Base-by-base conservation (phyloP, 176 grass and related monocot genomes). In the Melocanna baccifera region DNA sequence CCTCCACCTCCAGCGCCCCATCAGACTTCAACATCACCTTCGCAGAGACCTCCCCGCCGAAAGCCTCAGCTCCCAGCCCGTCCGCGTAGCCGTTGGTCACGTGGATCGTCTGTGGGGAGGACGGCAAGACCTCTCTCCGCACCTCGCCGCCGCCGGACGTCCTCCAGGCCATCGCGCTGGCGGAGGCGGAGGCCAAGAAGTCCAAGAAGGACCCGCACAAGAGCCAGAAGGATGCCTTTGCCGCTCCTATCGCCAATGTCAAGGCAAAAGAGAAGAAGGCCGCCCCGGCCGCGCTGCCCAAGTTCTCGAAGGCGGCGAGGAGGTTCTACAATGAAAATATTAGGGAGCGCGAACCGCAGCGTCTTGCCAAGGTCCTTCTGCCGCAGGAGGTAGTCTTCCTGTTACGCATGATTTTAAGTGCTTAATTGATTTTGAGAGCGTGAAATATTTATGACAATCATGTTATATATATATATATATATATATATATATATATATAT, bases 271-370 rank as follows among this genome's bases (percentile, higher is more conserved):
- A 86, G 8, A 74, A 71, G 83, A 92, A 86, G 37, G 14, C 40
- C 13, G 65, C 59, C 59, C 82, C 78, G n/a, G n/a, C 91, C 7
- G 71, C 45, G 39, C 77, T 86, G 12, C 92, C 93, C 45, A 95
- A 93, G 72, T 95, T 95, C 81, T 95, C 96, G 19, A 98, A 98
- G 91, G 96, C 96, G 2, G 93, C 93, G 2, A 95, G 96, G 71
- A 86, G 96, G 77, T 98, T 94, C 82, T 98, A 98, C 80, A 95
- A 95, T 63, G 90, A 95, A 80, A 90, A 93, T 40, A 85, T 98
- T 58, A 63, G 53, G 71, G 91, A 93, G 64, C 8, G 28, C 9
- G 83, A 90, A 76, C 82, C 84, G 41, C 89, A 93, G 82, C 79
- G 96, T 18, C 90, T 98, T 9, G 92, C 90, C 64, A 98, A 98